Evolutionary conservation across 768 basidiomycete species (phyloP), one percentile per base, ranked within the genome.

Genomic region (Leccinum sublutescens): DNA sequence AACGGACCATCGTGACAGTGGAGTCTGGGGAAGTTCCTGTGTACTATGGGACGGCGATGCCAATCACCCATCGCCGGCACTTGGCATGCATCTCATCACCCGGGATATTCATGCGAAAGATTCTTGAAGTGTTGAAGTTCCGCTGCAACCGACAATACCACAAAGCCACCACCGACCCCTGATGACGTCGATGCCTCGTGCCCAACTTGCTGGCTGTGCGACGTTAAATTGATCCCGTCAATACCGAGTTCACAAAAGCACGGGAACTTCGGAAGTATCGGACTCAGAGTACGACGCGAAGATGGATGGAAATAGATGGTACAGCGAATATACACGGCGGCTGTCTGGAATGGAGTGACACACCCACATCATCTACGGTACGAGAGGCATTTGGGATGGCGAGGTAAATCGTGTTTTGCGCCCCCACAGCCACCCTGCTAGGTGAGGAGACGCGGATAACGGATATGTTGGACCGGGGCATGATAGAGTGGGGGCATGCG

Each of bases 341-440:
- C 21, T 19, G 11, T 48, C 47, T 23, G 47, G 47, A 48, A 48
- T 23, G 23, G 17, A n/a, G 17, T 12, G 21, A 48, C 12, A 25
- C 23, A 25, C 21, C 1, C 21, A 15, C 21, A 15, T 15, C 15
- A 25, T 2, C 47, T 33, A 33, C 31, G 31, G 23, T 9, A 48
- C 23, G 47, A 25, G 14, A 48, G 47, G 12, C 14, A 55, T 19
- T 36, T 38, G 49, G 62, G 62, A 51, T 40, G 29, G 27, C 49
- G 62, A 68, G 68, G 68, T 68, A 68, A 70, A 68, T 68, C 68
- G 57, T 50, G 19, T 45, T 48, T 36, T 27, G 50, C 64, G 48
- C 36, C 21, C 57, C 58, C 62, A 64, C 67, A 68, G 67, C 61
- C 64, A 68, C 64, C 25, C 25, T 43, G 11, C n/a, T 43, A 10